Evolutionary conservation across 169 alveolate species (phyloP), one percentile per base, ranked within the genome.

Genomic region (Plasmodium adleri): DNA sequence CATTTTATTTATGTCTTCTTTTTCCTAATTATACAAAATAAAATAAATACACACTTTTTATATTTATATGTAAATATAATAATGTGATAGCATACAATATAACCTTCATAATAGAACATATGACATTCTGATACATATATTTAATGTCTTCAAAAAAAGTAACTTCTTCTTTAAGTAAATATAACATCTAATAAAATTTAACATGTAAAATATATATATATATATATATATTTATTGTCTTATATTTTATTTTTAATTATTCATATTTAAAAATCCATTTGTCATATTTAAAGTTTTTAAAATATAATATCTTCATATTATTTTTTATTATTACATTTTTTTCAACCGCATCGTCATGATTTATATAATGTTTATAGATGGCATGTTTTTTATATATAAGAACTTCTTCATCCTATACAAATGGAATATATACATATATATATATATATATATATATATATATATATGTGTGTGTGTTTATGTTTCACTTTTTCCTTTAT

Each of bases 31-130:
- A 28, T 49, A 24, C 26, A 4, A 12, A 63, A 60, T 52, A 32
- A 74, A 43, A 67, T 13, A 43, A 60, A 74, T 60, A 60, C 17
- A 60, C 7, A n/a, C 13, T 1, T 5, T 3, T 60, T 60, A 10
- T 3, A 15, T 60, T 20, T 22, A 22, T 10, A 15, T 72, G 28
- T 72, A 17, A 56, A 54, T 13, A 56, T 5, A 17, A 43, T 20
- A 8, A 8, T 20, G 52, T 39, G 10, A 56, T 20, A n/a, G 45
- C 8, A 59, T 20, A 3, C 0, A 50, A 9, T 45, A 45, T 43
- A 13, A 76, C 89, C 75, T 64, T 76, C 32, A 68, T 76, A 45
- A 76, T 76, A 20, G 89, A 66, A 39, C 89, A 54, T 66, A 76
- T 76, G 52, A 76, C 76, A 43, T 58, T 58, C 20, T 64, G 49